These are phyloP conservation scores for Pleurotus tuoliensis DNA, from an alignment of 768 basidiomycete genomes.

Conservation along the genomic window DNA sequence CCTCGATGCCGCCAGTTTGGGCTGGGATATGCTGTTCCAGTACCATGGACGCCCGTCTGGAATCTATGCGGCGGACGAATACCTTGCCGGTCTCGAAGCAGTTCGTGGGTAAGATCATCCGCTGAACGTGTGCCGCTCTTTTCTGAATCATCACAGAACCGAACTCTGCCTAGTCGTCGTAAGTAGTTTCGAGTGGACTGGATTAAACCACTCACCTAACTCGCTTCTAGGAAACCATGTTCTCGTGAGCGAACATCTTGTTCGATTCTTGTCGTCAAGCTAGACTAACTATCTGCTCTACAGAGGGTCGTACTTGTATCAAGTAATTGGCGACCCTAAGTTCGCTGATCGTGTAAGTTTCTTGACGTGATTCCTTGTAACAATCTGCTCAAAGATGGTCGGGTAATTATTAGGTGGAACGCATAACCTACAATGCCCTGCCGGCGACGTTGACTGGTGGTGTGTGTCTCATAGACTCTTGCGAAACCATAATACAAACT, in stretches of 20 bases:
- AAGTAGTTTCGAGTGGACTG: slow-evolving; percentile 12
- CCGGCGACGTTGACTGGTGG: slow-evolving; percentile 45
- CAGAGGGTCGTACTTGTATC: slow-evolving; percentile 53
- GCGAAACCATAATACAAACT: slow-evolving; percentile 5
- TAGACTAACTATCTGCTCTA: not conserved
- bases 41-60: slow-evolving; percentile 57
- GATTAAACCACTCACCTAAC: too few species aligned
- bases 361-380: not conserved
- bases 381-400: not conserved
- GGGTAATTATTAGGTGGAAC: slow-evolving; percentile 28
- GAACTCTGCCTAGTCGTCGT: slow-evolving; percentile 54
- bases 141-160: slow-evolving; percentile 28
- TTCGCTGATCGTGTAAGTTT: slow-evolving; percentile 43
- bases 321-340: slow-evolving; percentile 51
- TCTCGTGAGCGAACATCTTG: slow-evolving; percentile 36
- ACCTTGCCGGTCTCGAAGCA: slow-evolving; percentile 53
- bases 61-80: slow-evolving; percentile 55
- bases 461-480: slow-evolving; percentile 23
- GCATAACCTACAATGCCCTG: slow-evolving; percentile 49
- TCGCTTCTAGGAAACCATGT: slow-evolving; percentile 49
- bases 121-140: not conserved
- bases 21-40: slow-evolving; percentile 54
- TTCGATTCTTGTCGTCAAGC: too few species aligned
- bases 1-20: slow-evolving; percentile 43
- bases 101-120: slow-evolving; percentile 37